Conservation (phyloP, 2,329 filamentous ascomycete genomes). For the Aspergillus ibericus region DNA sequence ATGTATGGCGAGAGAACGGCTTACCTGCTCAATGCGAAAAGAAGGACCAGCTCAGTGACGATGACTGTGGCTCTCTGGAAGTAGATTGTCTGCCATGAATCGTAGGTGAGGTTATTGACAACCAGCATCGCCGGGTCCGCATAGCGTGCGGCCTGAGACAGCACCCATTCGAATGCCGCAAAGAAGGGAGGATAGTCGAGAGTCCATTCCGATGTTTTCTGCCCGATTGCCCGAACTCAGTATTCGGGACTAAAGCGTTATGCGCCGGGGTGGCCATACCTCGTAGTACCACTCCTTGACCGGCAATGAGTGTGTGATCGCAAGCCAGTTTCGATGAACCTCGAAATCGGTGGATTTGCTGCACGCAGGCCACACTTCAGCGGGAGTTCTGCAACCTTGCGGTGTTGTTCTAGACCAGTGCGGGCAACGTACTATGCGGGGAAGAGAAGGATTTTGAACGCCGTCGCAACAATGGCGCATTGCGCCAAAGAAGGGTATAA, state of each 20-base stretch:
- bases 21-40: constrained; percentile 77
- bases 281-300: constrained; percentile 93
- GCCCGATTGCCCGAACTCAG: constrained; percentile 10
- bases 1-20: constrained; percentile 18
- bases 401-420: constrained; percentile 2
- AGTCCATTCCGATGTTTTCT: constrained; percentile 97
- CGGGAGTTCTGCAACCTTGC: constrained; percentile 2
- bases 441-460: constrained; percentile 88
- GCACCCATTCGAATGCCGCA: constrained; percentile 90
- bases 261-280: constrained; percentile 42
- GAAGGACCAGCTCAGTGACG: constrained; percentile 75
- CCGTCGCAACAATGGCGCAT: constrained; percentile 80
- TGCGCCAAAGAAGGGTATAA: constrained; percentile 84
- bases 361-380: constrained; percentile 15
- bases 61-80: constrained; percentile 93
- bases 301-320: constrained; percentile 87
- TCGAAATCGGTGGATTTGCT: constrained; percentile 99
- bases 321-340: constrained; percentile 98
- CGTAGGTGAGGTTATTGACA: constrained; percentile 77
- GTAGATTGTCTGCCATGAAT: constrained; percentile 90
- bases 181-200: constrained; percentile 99
- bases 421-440: constrained; percentile 77
- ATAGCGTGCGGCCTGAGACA: constrained; percentile 77
- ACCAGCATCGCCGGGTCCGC: constrained; percentile 79
- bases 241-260: background rate